phyloP scores from a whole-genome alignment of 768 basidiomycete species.

The Mycena pura region DNA sequence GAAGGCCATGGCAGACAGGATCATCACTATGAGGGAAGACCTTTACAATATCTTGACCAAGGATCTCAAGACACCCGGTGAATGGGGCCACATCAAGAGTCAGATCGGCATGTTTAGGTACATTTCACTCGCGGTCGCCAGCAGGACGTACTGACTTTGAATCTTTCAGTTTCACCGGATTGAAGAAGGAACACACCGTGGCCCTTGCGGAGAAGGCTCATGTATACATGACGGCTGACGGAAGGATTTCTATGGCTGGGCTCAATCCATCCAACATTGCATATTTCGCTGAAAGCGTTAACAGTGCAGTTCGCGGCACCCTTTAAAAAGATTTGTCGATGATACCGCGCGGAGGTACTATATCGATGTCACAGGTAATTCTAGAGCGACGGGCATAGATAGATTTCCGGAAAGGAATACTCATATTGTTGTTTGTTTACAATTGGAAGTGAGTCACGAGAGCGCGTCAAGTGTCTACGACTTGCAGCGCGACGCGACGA shows the following conservation, averaged over 20 bases:
- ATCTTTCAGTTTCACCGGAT: slow-evolving; percentile 77
- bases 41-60: slow-evolving; percentile 80
- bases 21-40: slow-evolving; percentile 90
- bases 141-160: slow-evolving; percentile 1
- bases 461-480: neutral
- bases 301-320: slow-evolving; percentile 80
- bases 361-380: neutral
- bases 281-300: slow-evolving; percentile 89
- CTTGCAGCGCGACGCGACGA: slow-evolving; percentile 13
- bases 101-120: slow-evolving; percentile 99
- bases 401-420: too few relatives aligned
- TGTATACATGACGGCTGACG: slow-evolving; percentile 93
- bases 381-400: too few relatives aligned
- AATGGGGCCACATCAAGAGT: slow-evolving; percentile 93
- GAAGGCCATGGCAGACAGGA: slow-evolving; percentile 94
- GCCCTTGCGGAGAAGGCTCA: slow-evolving; percentile 87
- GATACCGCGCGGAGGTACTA: neutral
- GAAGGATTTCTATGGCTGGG: slow-evolving; percentile 94
- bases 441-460: too few relatives aligned
- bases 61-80: slow-evolving; percentile 87
- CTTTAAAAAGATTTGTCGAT: slow-evolving; percentile 50
- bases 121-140: neutral
- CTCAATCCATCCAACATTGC: slow-evolving; percentile 84
- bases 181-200: slow-evolving; percentile 80
- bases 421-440: too few relatives aligned